Conservation (phyloP, 1,284 basidiomycete genomes). For the Cystobasidium slooffiae region DNA sequence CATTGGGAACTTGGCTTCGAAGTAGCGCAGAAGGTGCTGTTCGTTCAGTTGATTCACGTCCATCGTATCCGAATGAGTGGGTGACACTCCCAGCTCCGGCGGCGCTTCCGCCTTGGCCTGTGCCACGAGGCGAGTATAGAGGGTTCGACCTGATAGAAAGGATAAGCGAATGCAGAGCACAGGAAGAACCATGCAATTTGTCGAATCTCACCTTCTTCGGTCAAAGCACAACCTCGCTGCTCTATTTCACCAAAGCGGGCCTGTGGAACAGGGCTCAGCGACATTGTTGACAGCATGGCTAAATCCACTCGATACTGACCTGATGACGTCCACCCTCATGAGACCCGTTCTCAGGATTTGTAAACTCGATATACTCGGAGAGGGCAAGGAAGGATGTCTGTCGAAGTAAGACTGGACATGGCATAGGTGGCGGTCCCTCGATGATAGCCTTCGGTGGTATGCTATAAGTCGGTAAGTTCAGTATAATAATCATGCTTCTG, state of each 20-base stretch:
- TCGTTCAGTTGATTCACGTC: conserved; percentile 47
- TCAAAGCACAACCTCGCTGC: conserved; percentile 58
- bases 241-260: conserved; percentile 61
- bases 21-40: conserved; percentile 48
- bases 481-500: background rate
- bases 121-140: conserved; percentile 54
- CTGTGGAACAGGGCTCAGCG: background rate
- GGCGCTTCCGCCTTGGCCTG: conserved; percentile 43
- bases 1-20: conserved; percentile 56
- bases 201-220: conserved; percentile 53
- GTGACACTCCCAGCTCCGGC: conserved; percentile 27
- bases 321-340: conserved; percentile 53
- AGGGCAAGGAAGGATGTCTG: conserved; percentile 60
- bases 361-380: conserved; percentile 57
- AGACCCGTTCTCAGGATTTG: conserved; percentile 42
- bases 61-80: conserved; percentile 29
- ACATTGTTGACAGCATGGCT: background rate
- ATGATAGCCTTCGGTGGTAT: conserved; percentile 60
- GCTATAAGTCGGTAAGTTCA: conserved; percentile 44
- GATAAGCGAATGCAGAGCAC: background rate
- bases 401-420: conserved; percentile 58
- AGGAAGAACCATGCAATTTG: background rate
- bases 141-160: conserved; percentile 49
- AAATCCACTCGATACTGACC: conserved; percentile 44
- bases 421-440: conserved; percentile 57